Conservation (phyloP, 768 basidiomycete genomes). For the Boletus pseudopeckii region DNA sequence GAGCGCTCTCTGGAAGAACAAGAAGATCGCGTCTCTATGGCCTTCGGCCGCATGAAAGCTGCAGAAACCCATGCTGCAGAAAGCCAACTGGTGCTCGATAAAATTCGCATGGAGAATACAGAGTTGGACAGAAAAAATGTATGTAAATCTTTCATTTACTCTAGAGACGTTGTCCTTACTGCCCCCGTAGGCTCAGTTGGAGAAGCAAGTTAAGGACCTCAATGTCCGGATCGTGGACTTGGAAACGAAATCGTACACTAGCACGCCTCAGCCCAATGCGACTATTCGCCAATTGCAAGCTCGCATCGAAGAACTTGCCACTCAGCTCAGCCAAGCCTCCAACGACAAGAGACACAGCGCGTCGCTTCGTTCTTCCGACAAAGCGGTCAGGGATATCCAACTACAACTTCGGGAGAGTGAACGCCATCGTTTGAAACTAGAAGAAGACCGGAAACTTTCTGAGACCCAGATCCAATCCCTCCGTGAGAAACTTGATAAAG, state of each 20-base stretch:
- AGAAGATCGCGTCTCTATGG: conserved; percentile 65
- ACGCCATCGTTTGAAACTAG: conserved; percentile 55
- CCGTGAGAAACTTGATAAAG: conserved; percentile 55
- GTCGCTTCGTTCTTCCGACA: conserved; percentile 42
- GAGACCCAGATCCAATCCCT: conserved; percentile 57
- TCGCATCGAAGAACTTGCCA: conserved; percentile 66
- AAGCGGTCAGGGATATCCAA: conserved; percentile 49
- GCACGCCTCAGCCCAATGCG: conserved; percentile 53
- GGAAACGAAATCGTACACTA: conserved; percentile 73
- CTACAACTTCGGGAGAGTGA: conserved; percentile 59
- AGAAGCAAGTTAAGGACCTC: conserved; percentile 83
- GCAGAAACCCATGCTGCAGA: conserved; percentile 75
- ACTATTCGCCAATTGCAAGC: conserved; percentile 60
- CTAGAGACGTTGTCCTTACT: not conserved
- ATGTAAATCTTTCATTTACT: conserved; percentile 11
- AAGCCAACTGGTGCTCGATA: conserved; percentile 71
- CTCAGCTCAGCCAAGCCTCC: conserved; percentile 40
- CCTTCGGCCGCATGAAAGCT: conserved; percentile 77
- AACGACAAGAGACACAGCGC: conserved; percentile 39
- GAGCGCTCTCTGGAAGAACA: conserved; percentile 77
- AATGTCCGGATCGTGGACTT: conserved; percentile 81
- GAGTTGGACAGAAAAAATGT: conserved; percentile 78
- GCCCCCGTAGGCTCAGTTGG: conserved; percentile 60
- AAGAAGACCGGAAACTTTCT: conserved; percentile 60
- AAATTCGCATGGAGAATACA: conserved; percentile 76